Evolutionary conservation across 73 alveolate species (phyloP).

Genomic region (Paramecium biaurelia): DNA sequence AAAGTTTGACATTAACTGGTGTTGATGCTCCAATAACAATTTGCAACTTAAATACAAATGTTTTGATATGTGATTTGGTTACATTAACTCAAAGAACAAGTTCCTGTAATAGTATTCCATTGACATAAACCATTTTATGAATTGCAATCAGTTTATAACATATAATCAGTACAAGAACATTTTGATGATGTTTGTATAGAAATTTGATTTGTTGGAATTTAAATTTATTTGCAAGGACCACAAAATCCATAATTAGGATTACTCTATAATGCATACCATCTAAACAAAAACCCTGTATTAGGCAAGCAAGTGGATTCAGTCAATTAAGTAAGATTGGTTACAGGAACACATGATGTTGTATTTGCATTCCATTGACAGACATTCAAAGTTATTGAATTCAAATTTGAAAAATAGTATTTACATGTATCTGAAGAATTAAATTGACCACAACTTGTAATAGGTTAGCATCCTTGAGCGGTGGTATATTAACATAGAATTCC

Average conservation of each 20-base stretch:
- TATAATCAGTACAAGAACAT: background rate
- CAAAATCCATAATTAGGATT: background rate
- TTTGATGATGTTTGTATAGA: too few species aligned
- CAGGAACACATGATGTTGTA: background rate
- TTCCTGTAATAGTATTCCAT: background rate
- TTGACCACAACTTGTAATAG: background rate
- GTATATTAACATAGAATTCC: background rate
- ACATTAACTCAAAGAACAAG: background rate
- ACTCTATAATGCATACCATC: background rate
- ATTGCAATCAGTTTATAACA: background rate
- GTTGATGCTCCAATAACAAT: background rate
- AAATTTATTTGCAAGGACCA: background rate
- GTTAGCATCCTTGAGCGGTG: background rate
- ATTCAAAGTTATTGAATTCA: background rate
- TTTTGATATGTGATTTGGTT: background rate
- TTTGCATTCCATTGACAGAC: background rate
- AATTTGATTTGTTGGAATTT: background rate
- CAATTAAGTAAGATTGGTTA: background rate
- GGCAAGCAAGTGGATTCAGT: background rate
- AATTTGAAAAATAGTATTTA: background rate
- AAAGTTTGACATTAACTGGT: background rate
- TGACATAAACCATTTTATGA: background rate
- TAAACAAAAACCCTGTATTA: background rate
- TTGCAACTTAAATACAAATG: background rate
- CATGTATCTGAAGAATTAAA: background rate